Percentiles rank a stretch among this genome's conserved stretches.
Evolutionary conservation across 1,139 yeast genomes (phyloP).

Genomic region (Sugiyamaella castrensis): DNA sequence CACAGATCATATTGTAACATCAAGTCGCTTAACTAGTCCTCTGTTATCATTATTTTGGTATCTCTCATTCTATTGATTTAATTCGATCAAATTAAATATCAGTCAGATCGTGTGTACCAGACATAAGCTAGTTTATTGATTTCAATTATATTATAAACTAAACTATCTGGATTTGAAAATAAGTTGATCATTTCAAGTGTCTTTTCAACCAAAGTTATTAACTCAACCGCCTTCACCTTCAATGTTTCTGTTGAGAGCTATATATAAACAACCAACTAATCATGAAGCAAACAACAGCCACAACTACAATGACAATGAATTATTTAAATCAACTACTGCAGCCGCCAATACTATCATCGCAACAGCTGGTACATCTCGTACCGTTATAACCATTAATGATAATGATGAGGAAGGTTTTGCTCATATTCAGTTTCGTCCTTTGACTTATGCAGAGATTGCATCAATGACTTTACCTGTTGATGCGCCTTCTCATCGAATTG

Average conservation of each 20-base stretch:
- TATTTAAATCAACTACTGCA: background rate
- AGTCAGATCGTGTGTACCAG: no score
- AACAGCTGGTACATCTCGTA: background rate
- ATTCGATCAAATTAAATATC: no score
- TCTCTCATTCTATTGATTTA: no score
- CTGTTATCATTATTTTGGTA: no score
- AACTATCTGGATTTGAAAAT: no score
- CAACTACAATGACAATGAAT: background rate
- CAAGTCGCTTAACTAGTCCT: no score
- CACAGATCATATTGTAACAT: no score
- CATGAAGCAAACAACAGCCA: constrained; percentile 1
- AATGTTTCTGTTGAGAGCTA: constrained; percentile 8
- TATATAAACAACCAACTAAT: constrained; percentile 4
- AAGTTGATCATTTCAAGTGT: no score
- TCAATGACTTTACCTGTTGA: constrained; percentile 5
- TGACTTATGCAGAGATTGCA: constrained; percentile 55
- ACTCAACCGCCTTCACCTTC: background rate
- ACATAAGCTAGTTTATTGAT: no score
- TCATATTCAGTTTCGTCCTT: constrained; percentile 44
- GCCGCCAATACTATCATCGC: background rate
- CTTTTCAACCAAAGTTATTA: no score
- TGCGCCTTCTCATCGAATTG: background rate
- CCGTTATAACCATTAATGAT: constrained; percentile 13
- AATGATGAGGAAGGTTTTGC: constrained; percentile 43
- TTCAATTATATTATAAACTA: no score